Percentiles rank a stretch among this genome's conserved stretches.
These are phyloP conservation scores for Catharanthus roseus DNA, from an alignment of 257 asterid species.

Conservation along the genomic window DNA sequence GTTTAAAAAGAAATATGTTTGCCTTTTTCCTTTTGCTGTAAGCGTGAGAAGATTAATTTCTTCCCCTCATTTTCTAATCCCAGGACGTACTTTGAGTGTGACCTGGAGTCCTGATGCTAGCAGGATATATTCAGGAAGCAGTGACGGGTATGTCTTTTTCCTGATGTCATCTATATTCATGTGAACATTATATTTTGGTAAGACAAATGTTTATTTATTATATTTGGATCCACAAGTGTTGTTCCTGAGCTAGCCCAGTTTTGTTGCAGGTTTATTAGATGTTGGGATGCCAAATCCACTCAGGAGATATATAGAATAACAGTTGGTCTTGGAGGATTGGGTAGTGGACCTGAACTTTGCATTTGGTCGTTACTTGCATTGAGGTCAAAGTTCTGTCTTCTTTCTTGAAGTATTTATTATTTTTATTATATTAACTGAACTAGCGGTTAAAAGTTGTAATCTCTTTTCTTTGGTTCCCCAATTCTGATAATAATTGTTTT, in stretches of 20 bases:
- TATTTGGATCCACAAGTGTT: neutral
- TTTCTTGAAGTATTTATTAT: neutral
- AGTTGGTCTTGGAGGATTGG: constrained; percentile 72
- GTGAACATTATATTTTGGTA: neutral
- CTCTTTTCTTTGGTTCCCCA: neutral
- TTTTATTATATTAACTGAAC: neutral
- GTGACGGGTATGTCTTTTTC: constrained; percentile 65
- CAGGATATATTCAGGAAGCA: constrained; percentile 81
- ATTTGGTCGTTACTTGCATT: constrained; percentile 81
- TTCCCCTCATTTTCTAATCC: neutral
- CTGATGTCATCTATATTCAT: neutral
- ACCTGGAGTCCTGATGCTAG: constrained; percentile 79
- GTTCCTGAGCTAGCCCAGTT: constrained; percentile 7
- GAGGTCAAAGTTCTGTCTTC: constrained; percentile 36
- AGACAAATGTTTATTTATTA: neutral
- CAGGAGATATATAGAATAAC: constrained; percentile 78
- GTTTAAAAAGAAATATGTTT: neutral
- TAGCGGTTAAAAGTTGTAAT: neutral
- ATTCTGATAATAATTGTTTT: constrained; percentile 4
- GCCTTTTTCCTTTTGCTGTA: neutral
- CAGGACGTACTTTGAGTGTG: constrained; percentile 76
- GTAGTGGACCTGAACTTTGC: constrained; percentile 66
- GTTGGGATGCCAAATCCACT: constrained; percentile 69
- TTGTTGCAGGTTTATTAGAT: constrained; percentile 64
- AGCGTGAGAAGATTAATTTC: constrained; percentile 11